Evolutionary conservation across 495 filamentous ascomycete species (phyloP), one percentile per base, ranked within the genome.

Genomic region (Penicillium chermesinum): DNA sequence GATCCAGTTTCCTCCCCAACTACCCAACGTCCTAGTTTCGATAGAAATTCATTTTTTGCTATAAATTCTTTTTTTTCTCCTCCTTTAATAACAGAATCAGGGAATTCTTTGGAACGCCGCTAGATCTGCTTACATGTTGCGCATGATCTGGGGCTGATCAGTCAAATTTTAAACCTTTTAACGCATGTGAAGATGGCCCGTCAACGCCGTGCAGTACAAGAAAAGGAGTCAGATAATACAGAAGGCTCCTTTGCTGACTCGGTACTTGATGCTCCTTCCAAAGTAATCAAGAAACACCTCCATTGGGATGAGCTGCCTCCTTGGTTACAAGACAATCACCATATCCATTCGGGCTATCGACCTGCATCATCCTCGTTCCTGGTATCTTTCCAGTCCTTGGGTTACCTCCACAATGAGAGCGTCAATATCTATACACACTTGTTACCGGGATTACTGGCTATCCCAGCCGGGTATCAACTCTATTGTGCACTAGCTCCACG

Each of bases 341-440:
- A 82, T 70, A 87, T 91, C 46, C 71, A 74, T 37, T 76, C 74
- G 15, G 83, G 84, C 46, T 91, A 91, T 60, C 83, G 88, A 15
- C 82, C 83, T 16, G 73, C 77, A 32, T 85, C 84, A 2, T 72
- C 49, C 46, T 90, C 86, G 3, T 84, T 85, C 60, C 59, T 61
- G 12, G 71, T 63, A 25, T 91, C 82, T 39, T 75, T 86, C 37
- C 69, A 75, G 25, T 87, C 82, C 20, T 69, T 89, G 49, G 65
- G 73, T 39, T 88, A 89, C 64, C 53, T 90, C n/a, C 88, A 97
- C 71, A 97, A 96, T 68, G 89, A 97, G 65, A 82, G 80, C n/a
- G 85, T 97, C 50, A 97, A 97, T 66, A 91, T 96, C 59, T 95
- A 90, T 68, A 82, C 86, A 2, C 91, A 97, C 66, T 77, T 96